phyloP scores from a whole-genome alignment of 1,284 basidiomycete species.

The Trichosporon ovoides region DNA sequence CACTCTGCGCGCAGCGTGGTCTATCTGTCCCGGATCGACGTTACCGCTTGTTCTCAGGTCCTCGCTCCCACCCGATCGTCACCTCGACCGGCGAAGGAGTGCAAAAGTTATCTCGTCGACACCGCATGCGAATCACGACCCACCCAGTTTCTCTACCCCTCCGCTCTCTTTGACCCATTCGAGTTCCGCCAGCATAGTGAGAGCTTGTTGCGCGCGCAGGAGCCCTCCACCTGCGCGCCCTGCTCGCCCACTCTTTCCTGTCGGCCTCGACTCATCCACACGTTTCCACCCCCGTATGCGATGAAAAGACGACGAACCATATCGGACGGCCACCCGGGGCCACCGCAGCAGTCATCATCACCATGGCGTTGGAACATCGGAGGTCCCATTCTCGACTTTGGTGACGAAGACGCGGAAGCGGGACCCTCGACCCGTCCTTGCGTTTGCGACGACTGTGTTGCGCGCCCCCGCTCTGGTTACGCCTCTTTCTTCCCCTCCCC shows the following conservation, averaged over 20 bases:
- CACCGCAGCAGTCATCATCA: constrained; percentile 5
- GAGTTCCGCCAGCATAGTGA: background rate
- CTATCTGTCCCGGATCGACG: too few species aligned
- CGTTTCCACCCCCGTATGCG: constrained; percentile 18
- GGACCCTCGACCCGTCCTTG: constrained; percentile 7
- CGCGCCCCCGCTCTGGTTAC: background rate
- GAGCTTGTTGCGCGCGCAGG: constrained; percentile 3
- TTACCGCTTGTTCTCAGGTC: too few species aligned
- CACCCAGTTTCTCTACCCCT: background rate
- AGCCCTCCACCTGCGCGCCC: constrained; percentile 29
- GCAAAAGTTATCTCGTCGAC: too few species aligned
- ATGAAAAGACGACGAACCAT: constrained; percentile 8
- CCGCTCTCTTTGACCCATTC: background rate
- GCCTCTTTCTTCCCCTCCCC: background rate
- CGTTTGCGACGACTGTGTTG: background rate
- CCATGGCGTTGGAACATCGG: constrained; percentile 22
- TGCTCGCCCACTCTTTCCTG: constrained; percentile 74
- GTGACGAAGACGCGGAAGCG: constrained; percentile 19
- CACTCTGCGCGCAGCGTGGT: too few species aligned
- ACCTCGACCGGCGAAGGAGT: too few species aligned
- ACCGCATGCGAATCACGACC: too few species aligned
- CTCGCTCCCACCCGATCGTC: too few species aligned
- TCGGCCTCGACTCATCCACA: constrained; percentile 39
- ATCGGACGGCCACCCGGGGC: constrained; percentile 1
- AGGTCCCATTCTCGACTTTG: constrained; percentile 24